Base-by-base conservation (phyloP, 495 filamentous ascomycete genomes). In the Xanthoparmelia taractica region DNA sequence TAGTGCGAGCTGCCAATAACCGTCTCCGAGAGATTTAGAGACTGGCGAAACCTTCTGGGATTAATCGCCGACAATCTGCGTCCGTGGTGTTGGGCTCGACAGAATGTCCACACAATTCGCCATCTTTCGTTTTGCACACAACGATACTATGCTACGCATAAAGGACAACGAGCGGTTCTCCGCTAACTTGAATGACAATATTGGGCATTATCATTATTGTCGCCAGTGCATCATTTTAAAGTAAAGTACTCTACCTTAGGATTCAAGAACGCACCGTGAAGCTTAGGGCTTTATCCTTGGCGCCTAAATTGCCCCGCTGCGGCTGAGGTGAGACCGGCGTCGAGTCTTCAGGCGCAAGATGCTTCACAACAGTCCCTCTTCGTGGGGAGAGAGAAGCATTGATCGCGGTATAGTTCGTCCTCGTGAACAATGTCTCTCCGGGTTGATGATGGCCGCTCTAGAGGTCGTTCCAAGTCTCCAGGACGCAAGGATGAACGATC, bases 391-490 rank as follows among this genome's bases (percentile, higher is more conserved):
- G 15, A 40, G 15, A 58, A 55, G 38, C 31, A 50, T 33, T 63
- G 55, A 11, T 17, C 23, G 12, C 7, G 17, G 20, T 27, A 5
- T 5, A 57, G n/a, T 2, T 40, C 8, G 11, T 40, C 2, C 29
- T 38, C 36, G 27, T 37, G 43, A 58, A 27, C 18, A 25, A 70
- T 70, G 68, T 70, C 68, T 61, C 78, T 88, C 48, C 76, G 82
- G 60, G 82, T 84, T 63, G 75, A 81, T 66, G 79, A 85, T 68
- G 73, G 78, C 73, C 79, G 81, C 68, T 83, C 82, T 65, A 82
- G 83, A 64, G 82, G 76, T 59, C 82, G 84, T 61, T 84, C 82
- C 68, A 85, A 80, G 57, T 87, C 85, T 17, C 82, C 84, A 40
- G 73, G 73, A 59, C 76, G 77, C 61, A 72, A 68, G 59, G 72